These are phyloP conservation scores for Pythium inflatum DNA, from an alignment of 352 stramenopile species.

Conservation along the genomic window DNA sequence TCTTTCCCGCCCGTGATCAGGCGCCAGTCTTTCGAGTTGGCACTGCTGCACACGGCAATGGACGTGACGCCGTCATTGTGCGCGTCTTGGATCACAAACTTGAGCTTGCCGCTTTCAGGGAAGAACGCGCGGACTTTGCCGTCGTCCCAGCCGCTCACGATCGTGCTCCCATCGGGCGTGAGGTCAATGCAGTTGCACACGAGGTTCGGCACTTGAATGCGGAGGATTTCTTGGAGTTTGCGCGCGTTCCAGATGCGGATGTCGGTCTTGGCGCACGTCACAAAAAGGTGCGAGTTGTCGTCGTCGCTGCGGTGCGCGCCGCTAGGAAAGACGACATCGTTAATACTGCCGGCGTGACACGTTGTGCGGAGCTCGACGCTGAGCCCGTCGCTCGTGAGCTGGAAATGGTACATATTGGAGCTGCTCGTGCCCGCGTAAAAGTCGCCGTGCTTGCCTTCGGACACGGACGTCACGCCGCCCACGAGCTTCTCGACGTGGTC, in stretches of 20 bases:
- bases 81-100: conserved; percentile 97
- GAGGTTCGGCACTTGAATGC: conserved; percentile 97
- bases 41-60: conserved; percentile 89
- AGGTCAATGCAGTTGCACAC: conserved; percentile 95
- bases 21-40: conserved; percentile 69
- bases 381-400: conserved; percentile 44
- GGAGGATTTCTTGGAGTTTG: conserved; percentile 93
- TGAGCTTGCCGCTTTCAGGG: conserved; percentile 95
- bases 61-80: conserved; percentile 95
- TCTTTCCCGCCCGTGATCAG: conserved; percentile 95
- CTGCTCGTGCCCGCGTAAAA: conserved; percentile 94
- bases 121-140: conserved; percentile 97
- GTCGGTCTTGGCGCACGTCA: conserved; percentile 94
- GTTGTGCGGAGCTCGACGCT: conserved; percentile 81
- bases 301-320: conserved; percentile 45
- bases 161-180: conserved; percentile 84
- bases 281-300: conserved; percentile 93
- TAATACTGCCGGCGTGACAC: conserved; percentile 92
- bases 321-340: conserved; percentile 94
- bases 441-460: conserved; percentile 73
- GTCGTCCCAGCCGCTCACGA: conserved; percentile 96
- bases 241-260: conserved; percentile 96
- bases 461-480: conserved; percentile 92
- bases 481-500: conserved; percentile 82
- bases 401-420: conserved; percentile 94